These are phyloP conservation scores for Ascochyta koolunga DNA, from an alignment of 2,329 filamentous ascomycete species.

Conservation along the genomic window DNA sequence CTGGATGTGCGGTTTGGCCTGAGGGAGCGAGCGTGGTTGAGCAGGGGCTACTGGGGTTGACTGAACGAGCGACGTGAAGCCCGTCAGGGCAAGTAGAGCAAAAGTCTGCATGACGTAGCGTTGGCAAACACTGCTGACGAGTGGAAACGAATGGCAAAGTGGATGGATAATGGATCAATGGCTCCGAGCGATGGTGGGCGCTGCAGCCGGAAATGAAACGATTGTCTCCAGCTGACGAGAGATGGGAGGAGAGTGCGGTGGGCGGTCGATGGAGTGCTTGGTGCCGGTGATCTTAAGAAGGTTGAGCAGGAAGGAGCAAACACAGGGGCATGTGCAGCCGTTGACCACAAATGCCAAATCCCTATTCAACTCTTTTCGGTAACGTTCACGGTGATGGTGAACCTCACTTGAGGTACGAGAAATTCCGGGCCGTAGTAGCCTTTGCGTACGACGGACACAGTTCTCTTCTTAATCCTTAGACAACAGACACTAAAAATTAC, in stretches of 20 bases:
- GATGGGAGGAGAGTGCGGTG: slow-evolving; percentile 5
- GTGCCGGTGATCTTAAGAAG: slow-evolving; percentile 11
- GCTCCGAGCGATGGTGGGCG: slow-evolving; percentile 7
- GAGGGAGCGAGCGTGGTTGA: slow-evolving; percentile 20
- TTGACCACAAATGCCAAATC: background rate
- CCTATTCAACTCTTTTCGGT: slow-evolving; percentile 7
- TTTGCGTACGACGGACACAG: slow-evolving; percentile 13
- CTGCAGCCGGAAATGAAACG: slow-evolving; percentile 6
- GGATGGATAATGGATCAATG: slow-evolving; percentile 7
- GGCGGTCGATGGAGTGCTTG: slow-evolving; percentile 4
- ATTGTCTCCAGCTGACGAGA: background rate
- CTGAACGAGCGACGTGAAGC: slow-evolving; percentile 27
- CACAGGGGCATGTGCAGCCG: slow-evolving; percentile 7
- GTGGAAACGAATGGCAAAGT: slow-evolving; percentile 2
- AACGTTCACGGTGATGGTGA: slow-evolving; percentile 5
- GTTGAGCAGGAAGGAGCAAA: slow-evolving; percentile 21
- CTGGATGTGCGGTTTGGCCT: slow-evolving; percentile 19
- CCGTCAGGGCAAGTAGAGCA: slow-evolving; percentile 28
- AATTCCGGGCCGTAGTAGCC: background rate
- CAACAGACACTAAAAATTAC: slow-evolving; percentile 19
- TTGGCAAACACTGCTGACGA: slow-evolving; percentile 1
- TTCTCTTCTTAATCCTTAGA: slow-evolving; percentile 13
- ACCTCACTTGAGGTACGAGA: background rate
- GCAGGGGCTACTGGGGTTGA: slow-evolving; percentile 34
- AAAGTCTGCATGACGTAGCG: slow-evolving; percentile 30